Base-by-base conservation (phyloP, 805 yeast genomes). In the Candida endomychidarum region DNA sequence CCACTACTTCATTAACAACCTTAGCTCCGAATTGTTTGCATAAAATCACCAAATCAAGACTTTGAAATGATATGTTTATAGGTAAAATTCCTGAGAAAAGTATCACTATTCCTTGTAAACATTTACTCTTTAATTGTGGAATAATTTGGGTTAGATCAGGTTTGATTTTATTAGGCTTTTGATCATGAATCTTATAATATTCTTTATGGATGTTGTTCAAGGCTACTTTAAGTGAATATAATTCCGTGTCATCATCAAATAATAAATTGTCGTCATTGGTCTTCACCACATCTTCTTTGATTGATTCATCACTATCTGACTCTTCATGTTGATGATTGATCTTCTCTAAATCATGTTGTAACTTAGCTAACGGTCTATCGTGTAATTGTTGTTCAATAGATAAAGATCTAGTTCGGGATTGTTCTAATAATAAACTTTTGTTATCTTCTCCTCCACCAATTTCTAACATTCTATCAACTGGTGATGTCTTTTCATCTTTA, bases 1-100 rank as follows among this genome's bases (percentile, higher is more conserved):
- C 77, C 33, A 76, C 71, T 17, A 85, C 81, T 42, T 86, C 89
- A 3, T 80, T 70, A 1, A 83, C 83, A 6, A 91, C 89, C 2
- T 70, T 70, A 0, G 96, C 97, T 1, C 99, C 99, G 70, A 91
- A 91, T 40, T 90, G 86, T 36, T 77, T 76, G 9, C 91, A 86
- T 97, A 98, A 91, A 16, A 83, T 78, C 1, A 90, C 96, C 31
- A 93, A 86, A 56, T 88, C 96, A 3, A 95, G 93, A 23, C 73
- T 65, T 38, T 83, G 81, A 12, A 86, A 63, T 40, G 79, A 75
- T 9, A 81, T 72, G 1, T 93, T 93, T n/a, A 87, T 57, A 1
- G 97, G 97, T 16, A 93, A 74, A n/a, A 91, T 72, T 0, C 98
- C 97, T 3, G 96, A 84, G 50, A 93, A 83, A 14, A 91, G 72